Percentiles rank a stretch among this genome's conserved stretches.
These are phyloP conservation scores for Fraxinus sp. DNA, from an alignment of 305 asterid genomes.

Conservation along the genomic window DNA sequence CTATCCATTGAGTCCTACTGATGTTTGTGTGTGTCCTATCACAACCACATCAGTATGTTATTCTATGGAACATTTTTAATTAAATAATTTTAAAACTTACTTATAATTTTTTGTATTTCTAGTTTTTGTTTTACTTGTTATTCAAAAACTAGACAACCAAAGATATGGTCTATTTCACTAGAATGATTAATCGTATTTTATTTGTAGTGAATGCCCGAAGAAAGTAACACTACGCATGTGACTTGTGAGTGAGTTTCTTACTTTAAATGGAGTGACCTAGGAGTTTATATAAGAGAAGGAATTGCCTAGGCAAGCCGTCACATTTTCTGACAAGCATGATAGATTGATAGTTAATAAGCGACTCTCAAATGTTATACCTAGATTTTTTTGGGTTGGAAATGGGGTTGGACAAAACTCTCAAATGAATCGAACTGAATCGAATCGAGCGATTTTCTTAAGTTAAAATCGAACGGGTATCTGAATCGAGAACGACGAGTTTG, in stretches of 20 bases:
- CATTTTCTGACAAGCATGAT: neutral
- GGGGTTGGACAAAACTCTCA: too few relatives aligned
- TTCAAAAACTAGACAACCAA: neutral
- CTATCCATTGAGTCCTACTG: neutral
- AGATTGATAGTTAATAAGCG: neutral
- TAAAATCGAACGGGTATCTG: too few relatives aligned
- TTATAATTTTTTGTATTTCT: neutral
- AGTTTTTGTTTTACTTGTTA: neutral
- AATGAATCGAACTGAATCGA: too few relatives aligned
- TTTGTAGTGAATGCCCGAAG: neutral
- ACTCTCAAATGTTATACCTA: neutral
- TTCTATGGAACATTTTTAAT: slow-evolving; percentile 17
- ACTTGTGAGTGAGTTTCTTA: too few relatives aligned
- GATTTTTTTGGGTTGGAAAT: too few relatives aligned
- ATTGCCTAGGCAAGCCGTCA: neutral
- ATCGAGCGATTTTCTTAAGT: too few relatives aligned
- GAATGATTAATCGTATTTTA: neutral
- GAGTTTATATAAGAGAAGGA: neutral
- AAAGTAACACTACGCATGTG: neutral
- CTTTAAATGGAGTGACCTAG: neutral
- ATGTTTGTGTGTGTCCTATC: neutral
- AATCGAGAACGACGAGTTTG: too few relatives aligned
- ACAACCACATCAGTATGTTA: neutral
- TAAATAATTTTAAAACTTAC: neutral
- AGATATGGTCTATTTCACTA: neutral